Conservation (phyloP, 2,329 filamentous ascomycete genomes). For the Aspergillus arachidicola region DNA sequence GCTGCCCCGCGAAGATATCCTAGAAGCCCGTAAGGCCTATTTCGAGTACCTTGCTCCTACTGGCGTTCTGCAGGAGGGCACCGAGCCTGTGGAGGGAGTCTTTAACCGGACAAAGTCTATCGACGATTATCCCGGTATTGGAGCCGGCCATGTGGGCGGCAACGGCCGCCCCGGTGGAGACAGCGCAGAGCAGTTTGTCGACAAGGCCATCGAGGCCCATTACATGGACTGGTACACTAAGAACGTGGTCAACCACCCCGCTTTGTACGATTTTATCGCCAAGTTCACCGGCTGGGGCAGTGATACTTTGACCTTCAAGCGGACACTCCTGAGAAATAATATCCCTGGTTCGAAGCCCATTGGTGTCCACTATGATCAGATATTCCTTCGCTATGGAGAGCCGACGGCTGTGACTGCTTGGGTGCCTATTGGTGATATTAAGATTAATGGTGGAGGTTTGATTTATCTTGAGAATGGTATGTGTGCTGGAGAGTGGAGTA, state of each 20-base stretch:
- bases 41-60: slow-evolving; percentile 58
- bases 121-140: slow-evolving; percentile 56
- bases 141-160: slow-evolving; percentile 50
- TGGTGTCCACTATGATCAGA: slow-evolving; percentile 64
- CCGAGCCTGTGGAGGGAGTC: slow-evolving; percentile 55
- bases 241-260: slow-evolving; percentile 57
- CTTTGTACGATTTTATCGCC: slow-evolving; percentile 53
- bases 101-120: slow-evolving; percentile 51
- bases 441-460: slow-evolving; percentile 58
- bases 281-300: slow-evolving; percentile 58
- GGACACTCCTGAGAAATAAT: slow-evolving; percentile 60
- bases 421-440: slow-evolving; percentile 59
- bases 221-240: slow-evolving; percentile 56
- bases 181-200: slow-evolving; percentile 49
- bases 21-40: slow-evolving; percentile 55
- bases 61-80: slow-evolving; percentile 58
- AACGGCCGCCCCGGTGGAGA: slow-evolving; percentile 52
- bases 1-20: slow-evolving; percentile 56
- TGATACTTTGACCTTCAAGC: slow-evolving; percentile 48
- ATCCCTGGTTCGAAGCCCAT: slow-evolving; percentile 60
- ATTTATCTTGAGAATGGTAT: slow-evolving; percentile 59
- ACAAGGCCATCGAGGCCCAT: slow-evolving; percentile 58
- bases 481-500: not conserved
- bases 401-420: slow-evolving; percentile 59
- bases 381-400: slow-evolving; percentile 59